phyloP scores from a whole-genome alignment of 2,329 filamentous ascomycete species.

The Alternaria solani region DNA sequence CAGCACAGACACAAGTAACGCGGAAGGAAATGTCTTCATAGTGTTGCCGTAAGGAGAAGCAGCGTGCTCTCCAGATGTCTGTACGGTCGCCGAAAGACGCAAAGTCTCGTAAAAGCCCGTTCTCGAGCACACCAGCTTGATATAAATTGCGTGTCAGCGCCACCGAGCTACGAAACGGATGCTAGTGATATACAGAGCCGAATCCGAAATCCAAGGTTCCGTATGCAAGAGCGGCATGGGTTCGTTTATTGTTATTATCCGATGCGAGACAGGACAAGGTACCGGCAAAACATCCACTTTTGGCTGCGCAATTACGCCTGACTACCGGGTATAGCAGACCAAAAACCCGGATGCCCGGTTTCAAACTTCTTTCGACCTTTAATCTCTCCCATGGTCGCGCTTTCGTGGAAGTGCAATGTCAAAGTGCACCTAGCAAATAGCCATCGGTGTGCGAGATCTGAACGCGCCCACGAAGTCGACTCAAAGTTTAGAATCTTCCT shows the following conservation, averaged over 20 bases:
- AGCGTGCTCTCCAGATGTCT: neutral
- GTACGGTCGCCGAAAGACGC: neutral
- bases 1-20: slow-evolving; percentile 11
- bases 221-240: slow-evolving; percentile 2
- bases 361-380: neutral
- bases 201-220: slow-evolving; percentile 2
- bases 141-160: neutral
- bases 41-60: neutral
- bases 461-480: neutral
- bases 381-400: neutral
- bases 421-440: neutral
- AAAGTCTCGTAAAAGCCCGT: neutral
- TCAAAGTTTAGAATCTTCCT: neutral
- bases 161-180: slow-evolving; percentile 5
- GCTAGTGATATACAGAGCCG: slow-evolving; percentile 8
- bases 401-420: neutral
- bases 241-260: slow-evolving; percentile 9
- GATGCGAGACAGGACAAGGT: slow-evolving; percentile 4
- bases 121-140: neutral
- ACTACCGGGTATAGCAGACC: neutral
- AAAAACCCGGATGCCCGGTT: neutral
- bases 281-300: neutral
- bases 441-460: neutral
- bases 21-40: slow-evolving; percentile 15
- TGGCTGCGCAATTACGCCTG: neutral